A percentile compares a stretch with the other conserved stretches of the same genome.
phyloP scores from a whole-genome alignment of 83 land plant species.

The Isoetes engelmannii region DNA sequence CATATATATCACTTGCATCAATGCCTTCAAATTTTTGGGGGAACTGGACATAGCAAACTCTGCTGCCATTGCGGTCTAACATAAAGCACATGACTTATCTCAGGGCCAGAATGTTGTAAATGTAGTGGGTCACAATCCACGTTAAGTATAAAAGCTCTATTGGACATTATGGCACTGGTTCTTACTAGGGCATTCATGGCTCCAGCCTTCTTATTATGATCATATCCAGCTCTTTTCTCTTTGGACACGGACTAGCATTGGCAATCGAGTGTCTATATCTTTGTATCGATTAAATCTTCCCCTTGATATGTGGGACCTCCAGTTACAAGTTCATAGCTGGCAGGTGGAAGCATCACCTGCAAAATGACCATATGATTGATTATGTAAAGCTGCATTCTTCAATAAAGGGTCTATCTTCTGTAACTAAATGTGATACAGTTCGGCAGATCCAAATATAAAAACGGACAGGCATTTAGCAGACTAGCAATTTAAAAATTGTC shows the following conservation, averaged over 20 bases:
- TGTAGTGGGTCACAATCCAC: constrained; percentile 12
- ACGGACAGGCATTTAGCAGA: no score
- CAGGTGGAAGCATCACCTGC: constrained; percentile 22
- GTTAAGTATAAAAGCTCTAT: constrained; percentile 13
- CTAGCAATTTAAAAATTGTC: no score
- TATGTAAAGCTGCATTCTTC: no score
- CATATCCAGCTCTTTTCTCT: constrained; percentile 19
- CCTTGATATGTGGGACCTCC: constrained; percentile 3
- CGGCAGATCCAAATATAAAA: no score
- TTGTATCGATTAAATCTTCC: constrained; percentile 18
- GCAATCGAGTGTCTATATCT: constrained; percentile 19
- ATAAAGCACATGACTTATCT: constrained; percentile 84
- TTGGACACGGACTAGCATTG: constrained; percentile 17
- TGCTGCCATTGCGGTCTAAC: constrained; percentile 71
- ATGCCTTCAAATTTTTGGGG: constrained; percentile 87
- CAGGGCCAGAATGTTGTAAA: constrained; percentile 62
- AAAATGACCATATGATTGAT: background rate
- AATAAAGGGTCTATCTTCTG: no score
- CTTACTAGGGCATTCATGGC: constrained; percentile 16
- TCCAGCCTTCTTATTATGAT: constrained; percentile 21
- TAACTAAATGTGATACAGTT: no score
- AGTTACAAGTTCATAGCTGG: constrained; percentile 11
- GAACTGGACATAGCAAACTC: constrained; percentile 71
- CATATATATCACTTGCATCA: constrained; percentile 67
- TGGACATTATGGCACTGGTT: constrained; percentile 10